These are phyloP conservation scores for Cercophora sp. DNA, from an alignment of 495 filamentous ascomycete species.

Conservation along the genomic window DNA sequence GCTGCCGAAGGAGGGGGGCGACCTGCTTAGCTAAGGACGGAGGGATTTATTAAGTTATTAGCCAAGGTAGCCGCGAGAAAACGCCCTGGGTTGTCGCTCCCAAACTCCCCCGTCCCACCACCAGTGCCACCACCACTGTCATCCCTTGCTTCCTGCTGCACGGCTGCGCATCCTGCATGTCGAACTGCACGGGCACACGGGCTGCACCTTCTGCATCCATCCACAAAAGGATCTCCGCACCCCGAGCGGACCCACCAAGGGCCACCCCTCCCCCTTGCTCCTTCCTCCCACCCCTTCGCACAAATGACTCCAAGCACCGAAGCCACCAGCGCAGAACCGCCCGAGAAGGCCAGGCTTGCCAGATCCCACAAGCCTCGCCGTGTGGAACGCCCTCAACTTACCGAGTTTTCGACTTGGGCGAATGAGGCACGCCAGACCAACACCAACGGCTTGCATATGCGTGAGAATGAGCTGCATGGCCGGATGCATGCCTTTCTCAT, in stretches of 20 bases:
- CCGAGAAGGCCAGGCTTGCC: slow-evolving; percentile 8
- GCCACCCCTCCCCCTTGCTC: background rate
- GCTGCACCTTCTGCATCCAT: slow-evolving; percentile 10
- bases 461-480: slow-evolving; percentile 33
- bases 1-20: background rate
- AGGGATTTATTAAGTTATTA: slow-evolving; percentile 5
- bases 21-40: slow-evolving; percentile 8
- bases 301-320: slow-evolving; percentile 10
- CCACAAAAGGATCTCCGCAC: slow-evolving; percentile 15
- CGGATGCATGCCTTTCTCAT: slow-evolving; percentile 12
- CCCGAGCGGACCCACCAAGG: slow-evolving; percentile 2
- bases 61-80: slow-evolving; percentile 15
- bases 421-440: slow-evolving; percentile 13
- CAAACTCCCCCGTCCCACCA: slow-evolving; percentile 9
- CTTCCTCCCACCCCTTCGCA: slow-evolving; percentile 3
- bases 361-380: slow-evolving; percentile 8
- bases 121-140: slow-evolving; percentile 10
- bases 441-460: slow-evolving; percentile 31
- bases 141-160: slow-evolving; percentile 9
- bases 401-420: slow-evolving; percentile 12
- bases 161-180: slow-evolving; percentile 10
- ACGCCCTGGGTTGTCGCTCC: slow-evolving; percentile 8
- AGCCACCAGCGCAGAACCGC: slow-evolving; percentile 9
- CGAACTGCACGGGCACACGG: too few species aligned
- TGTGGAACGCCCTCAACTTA: slow-evolving; percentile 9